Conservation (phyloP, 2,329 filamentous ascomycete species). For the Plectosphaerella sp. region DNA sequence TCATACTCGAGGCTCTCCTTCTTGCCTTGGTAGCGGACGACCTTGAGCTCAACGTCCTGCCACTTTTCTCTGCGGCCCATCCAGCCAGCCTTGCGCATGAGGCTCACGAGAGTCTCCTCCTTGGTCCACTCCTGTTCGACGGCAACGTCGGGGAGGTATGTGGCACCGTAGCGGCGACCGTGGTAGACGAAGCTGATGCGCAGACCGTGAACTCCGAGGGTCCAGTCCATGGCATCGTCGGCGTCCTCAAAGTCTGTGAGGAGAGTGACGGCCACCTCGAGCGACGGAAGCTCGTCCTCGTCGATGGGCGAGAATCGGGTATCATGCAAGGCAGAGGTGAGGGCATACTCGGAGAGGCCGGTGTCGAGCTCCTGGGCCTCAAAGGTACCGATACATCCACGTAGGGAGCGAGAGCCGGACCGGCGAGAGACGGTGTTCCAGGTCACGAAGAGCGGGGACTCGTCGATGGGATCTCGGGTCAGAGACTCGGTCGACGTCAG, state of each 20-base stretch:
- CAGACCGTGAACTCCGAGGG: slow-evolving; percentile 78
- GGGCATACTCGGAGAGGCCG: slow-evolving; percentile 74
- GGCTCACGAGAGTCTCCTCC: slow-evolving; percentile 82
- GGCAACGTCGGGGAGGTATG: slow-evolving; percentile 90
- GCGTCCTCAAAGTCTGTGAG: slow-evolving; percentile 81
- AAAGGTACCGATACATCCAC: slow-evolving; percentile 97
- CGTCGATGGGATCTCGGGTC: slow-evolving; percentile 26
- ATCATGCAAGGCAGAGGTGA: slow-evolving; percentile 70
- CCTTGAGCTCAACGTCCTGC: slow-evolving; percentile 72
- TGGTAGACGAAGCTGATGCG: slow-evolving; percentile 78
- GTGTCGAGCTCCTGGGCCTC: slow-evolving; percentile 67
- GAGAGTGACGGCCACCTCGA: slow-evolving; percentile 71
- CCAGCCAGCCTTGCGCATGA: slow-evolving; percentile 97
- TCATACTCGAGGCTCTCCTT: slow-evolving; percentile 66
- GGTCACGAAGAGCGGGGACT: slow-evolving; percentile 84
- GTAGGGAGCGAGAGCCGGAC: slow-evolving; percentile 60
- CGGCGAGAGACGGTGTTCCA: slow-evolving; percentile 72
- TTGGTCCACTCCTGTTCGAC: slow-evolving; percentile 92
- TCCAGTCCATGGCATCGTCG: slow-evolving; percentile 75
- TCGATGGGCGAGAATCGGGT: slow-evolving; percentile 56
- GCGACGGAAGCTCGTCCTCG: slow-evolving; percentile 47
- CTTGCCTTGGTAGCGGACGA: slow-evolving; percentile 82
- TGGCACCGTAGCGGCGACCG: slow-evolving; percentile 72
- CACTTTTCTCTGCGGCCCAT: slow-evolving; percentile 73
- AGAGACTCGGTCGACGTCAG: slow-evolving; percentile 39